Evolutionary conservation across 1,284 basidiomycete species (phyloP).

Genomic region (Ceratobasidium sp.): DNA sequence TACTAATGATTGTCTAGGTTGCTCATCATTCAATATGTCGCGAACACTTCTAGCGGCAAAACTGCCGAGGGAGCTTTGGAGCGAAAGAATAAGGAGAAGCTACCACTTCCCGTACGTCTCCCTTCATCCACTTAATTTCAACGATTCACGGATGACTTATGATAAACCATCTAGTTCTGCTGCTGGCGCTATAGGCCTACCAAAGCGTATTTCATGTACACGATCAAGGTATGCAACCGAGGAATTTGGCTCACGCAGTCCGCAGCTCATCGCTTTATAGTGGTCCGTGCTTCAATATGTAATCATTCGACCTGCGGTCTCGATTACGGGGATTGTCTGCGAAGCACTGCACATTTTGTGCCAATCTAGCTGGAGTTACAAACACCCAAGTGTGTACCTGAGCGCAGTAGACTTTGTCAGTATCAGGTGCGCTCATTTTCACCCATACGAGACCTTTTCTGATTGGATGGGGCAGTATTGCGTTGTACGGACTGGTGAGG

Average conservation of each 20-base stretch:
- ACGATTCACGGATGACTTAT: not conserved
- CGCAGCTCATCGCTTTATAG: slow-evolving; percentile 56
- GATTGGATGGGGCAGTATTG: slow-evolving; percentile 64
- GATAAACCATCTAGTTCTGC: slow-evolving; percentile 66
- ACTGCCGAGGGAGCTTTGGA: slow-evolving; percentile 74
- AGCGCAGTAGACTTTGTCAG: slow-evolving; percentile 79
- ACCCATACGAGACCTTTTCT: slow-evolving; percentile 24
- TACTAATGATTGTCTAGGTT: slow-evolving; percentile 63
- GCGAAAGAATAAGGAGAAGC: slow-evolving; percentile 81
- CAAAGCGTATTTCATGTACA: slow-evolving; percentile 92
- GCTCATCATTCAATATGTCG: slow-evolving; percentile 87
- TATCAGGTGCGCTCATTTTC: slow-evolving; percentile 70
- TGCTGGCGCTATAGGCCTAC: slow-evolving; percentile 84
- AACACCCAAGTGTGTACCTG: slow-evolving; percentile 80
- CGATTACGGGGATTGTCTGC: slow-evolving; percentile 82
- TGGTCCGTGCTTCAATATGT: slow-evolving; percentile 89
- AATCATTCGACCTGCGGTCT: slow-evolving; percentile 76
- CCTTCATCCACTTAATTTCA: not conserved
- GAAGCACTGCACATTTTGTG: slow-evolving; percentile 77
- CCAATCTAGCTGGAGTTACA: slow-evolving; percentile 67
- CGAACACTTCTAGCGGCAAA: slow-evolving; percentile 72
- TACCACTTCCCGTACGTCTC: slow-evolving; percentile 77
- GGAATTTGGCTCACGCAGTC: not conserved
- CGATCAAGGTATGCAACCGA: slow-evolving; percentile 72
- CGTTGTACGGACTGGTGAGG: slow-evolving; percentile 76